phyloP scores from a whole-genome alignment of 2,329 filamentous ascomycete genomes.

The Chaetomiaceae sp. region DNA sequence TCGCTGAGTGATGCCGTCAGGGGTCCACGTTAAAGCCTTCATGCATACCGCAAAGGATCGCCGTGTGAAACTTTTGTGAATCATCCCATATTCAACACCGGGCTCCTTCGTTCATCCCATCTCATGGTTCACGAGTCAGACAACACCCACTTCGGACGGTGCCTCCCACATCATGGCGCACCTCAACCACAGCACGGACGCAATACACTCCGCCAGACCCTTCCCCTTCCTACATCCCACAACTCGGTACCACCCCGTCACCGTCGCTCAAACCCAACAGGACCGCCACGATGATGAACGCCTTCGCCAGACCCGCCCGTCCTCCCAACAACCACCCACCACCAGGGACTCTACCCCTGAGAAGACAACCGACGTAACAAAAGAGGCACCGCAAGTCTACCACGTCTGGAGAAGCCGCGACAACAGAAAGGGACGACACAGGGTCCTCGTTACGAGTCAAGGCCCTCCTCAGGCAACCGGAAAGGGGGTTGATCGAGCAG shows the following conservation, averaged over 20 bases:
- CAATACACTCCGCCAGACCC: constrained; percentile 19
- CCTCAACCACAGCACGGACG: not conserved
- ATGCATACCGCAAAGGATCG: too few relatives aligned
- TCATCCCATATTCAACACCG: too few relatives aligned
- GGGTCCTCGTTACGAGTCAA: not conserved
- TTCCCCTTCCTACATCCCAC: constrained; percentile 28
- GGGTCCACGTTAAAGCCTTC: too few relatives aligned
- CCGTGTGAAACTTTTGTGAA: not conserved
- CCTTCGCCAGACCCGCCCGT: not conserved
- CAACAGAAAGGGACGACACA: constrained; percentile 40
- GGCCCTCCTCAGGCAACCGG: too few relatives aligned
- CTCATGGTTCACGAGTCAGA: too few relatives aligned
- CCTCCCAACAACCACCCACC: not conserved
- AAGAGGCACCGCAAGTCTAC: constrained; percentile 22
- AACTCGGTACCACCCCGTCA: constrained; percentile 16
- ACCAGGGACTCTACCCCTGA: not conserved
- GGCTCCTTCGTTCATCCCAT: too few relatives aligned
- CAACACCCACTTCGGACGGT: not conserved
- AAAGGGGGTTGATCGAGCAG: too few relatives aligned
- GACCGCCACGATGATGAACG: not conserved
- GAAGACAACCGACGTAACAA: not conserved
- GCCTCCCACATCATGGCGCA: not conserved
- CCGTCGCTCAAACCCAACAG: constrained; percentile 1
- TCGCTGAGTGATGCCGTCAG: too few relatives aligned
- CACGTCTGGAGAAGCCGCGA: constrained; percentile 41